Evolutionary conservation across 192 early-diverging fungal species (phyloP), one percentile per base, ranked within the genome.

Genomic region (Thamnidium elegans): DNA sequence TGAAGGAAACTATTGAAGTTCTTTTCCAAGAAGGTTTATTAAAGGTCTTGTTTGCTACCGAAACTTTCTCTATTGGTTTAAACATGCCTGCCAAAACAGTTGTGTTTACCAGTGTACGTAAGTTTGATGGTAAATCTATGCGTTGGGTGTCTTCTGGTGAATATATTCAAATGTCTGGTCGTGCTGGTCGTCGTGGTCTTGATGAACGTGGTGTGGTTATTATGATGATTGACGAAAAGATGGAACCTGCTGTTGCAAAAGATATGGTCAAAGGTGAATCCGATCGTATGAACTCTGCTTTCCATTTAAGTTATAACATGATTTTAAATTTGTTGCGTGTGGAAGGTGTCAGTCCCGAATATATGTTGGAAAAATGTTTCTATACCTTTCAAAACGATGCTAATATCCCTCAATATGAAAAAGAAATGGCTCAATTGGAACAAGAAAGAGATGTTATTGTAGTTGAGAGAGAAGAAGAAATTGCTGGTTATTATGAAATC

Each of bases 51-150:
- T 98, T 98, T 87, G 96, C 96, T 21, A 98, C 96, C 3, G 97
- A 99, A 79, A 99, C 97, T 1, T 99, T 99, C 74, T 93, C 97
- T 21, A 99, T 99, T 62, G 97, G 97, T 21, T 78, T 99, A 58
- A 99, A 99, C 81, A 99, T 99, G 97, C 97, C 97, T 20, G 95
- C 97, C 68, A 94, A 94, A 67, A 99, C 97, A 1, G 97, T 99
- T 17, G 94, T 99, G 2, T 99, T 99, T 63, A 96, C 95, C 0
- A 84, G 87, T 53, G 89, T 95, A 4, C 84, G 89, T 55, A 99
- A 99, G 64, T 97, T 84, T 67, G 97, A 99, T 71, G 97, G 97
- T 55, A 89, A 88, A 63, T 87, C 90, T 43, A 81, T 76, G 17
- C 85, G 97, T 55, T 94, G 88, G 85, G 82, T 96, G 17, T 84